phyloP scores from a whole-genome alignment of 176 grass and related monocot genomes.

The Otatea glauca region DNA sequence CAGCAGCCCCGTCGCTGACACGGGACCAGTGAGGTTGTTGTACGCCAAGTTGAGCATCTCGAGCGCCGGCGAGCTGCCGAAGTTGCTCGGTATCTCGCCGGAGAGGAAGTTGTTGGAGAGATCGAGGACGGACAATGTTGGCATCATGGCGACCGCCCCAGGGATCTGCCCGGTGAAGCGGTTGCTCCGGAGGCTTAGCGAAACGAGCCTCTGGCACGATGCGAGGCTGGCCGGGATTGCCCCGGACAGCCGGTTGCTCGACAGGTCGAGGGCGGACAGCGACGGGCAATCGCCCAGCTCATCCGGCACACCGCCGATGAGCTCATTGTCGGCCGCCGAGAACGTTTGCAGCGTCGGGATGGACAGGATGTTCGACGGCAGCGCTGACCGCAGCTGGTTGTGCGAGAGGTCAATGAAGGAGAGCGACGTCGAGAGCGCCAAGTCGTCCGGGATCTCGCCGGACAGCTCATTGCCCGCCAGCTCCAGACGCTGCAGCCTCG shows the following conservation, averaged over 20 bases:
- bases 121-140: constrained; percentile 84
- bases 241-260: constrained; percentile 74
- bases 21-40: constrained; percentile 86
- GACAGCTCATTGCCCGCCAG: constrained; percentile 78
- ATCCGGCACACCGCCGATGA: constrained; percentile 69
- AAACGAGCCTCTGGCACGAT: constrained; percentile 75
- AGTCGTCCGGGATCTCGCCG: constrained; percentile 78
- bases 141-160: constrained; percentile 65
- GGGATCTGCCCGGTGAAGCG: constrained; percentile 78
- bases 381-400: constrained; percentile 69
- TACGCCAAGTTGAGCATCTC: constrained; percentile 92
- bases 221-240: constrained; percentile 74
- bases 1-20: constrained; percentile 70
- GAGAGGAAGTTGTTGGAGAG: constrained; percentile 88
- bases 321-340: constrained; percentile 82
- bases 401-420: constrained; percentile 95
- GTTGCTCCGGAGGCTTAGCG: constrained; percentile 77
- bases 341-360: constrained; percentile 79
- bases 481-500: constrained; percentile 74
- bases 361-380: constrained; percentile 77
- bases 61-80: constrained; percentile 83
- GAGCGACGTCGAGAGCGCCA: constrained; percentile 74
- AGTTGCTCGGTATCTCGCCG: constrained; percentile 80
- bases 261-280: constrained; percentile 81
- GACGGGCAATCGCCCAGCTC: constrained; percentile 71